These are phyloP conservation scores for Spencermartinsiella ligniputridi DNA, from an alignment of 1,139 yeast genomes.

Conservation along the genomic window DNA sequence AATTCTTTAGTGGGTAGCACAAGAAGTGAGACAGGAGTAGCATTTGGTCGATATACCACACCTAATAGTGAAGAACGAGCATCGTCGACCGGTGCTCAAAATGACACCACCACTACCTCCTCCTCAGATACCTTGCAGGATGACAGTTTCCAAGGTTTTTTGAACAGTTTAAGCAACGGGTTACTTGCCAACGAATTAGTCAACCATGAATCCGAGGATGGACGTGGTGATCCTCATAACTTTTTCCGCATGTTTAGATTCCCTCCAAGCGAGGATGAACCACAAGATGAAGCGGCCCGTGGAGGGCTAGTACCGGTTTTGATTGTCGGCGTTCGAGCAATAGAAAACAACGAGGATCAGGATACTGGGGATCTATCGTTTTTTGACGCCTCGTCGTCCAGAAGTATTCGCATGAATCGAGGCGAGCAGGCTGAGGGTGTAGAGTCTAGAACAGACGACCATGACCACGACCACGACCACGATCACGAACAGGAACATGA, in stretches of 20 bases:
- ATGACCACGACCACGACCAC: not conserved
- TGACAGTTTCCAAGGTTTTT: constrained; percentile 38
- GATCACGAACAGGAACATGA: no score
- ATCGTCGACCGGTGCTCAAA: not conserved
- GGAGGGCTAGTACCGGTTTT: constrained; percentile 46
- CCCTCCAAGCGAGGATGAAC: constrained; percentile 26
- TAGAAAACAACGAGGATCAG: constrained; percentile 24
- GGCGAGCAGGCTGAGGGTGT: not conserved
- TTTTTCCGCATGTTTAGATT: constrained; percentile 55
- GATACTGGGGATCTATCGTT: constrained; percentile 16
- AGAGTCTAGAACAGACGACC: not conserved
- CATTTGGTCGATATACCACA: constrained; percentile 17
- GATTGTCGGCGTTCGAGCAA: constrained; percentile 54
- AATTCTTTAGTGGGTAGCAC: constrained; percentile 37
- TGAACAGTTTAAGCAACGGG: constrained; percentile 40
- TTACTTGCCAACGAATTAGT: constrained; percentile 37
- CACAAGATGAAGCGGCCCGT: constrained; percentile 17
- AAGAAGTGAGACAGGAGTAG: constrained; percentile 20
- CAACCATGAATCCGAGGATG: constrained; percentile 15
- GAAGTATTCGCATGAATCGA: constrained; percentile 15
- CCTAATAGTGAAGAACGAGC: constrained; percentile 3
- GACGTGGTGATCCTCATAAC: constrained; percentile 24
- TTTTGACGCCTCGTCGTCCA: constrained; percentile 20
- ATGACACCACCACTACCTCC: not conserved
- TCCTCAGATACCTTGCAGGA: constrained; percentile 15